Base-by-base conservation (phyloP, 108 stramenopile species). In the Stephanodiscus triporus region DNA sequence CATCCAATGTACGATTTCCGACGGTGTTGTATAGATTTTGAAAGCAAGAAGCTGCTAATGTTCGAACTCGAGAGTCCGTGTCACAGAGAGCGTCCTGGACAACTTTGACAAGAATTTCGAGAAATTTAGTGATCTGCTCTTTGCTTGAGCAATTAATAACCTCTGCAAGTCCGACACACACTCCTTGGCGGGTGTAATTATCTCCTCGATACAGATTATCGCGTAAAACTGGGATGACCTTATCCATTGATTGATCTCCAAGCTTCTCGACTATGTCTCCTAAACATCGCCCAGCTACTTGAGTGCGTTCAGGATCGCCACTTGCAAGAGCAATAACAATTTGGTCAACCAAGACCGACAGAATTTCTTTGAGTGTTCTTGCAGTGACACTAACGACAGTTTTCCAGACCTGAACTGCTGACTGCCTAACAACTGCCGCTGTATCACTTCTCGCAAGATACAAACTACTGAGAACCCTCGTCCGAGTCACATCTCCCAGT, bases 401-500 rank as follows among this genome's bases (percentile, higher is more conserved):
- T 88, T 99, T 99, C 98, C 98, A 99, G 27, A 97, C 98, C 77
- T 96, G 92, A 26, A 99, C 76, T 30, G 99, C 97, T 29, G 76
- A 78, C 68, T 98, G 97, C 7, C 99, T 92, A 49, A 99, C 99
- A 34, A 94, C 86, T 6, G 89, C 73, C 40, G 87, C 81, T 22
- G 87, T 90, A 72, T 99, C 99, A 62, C 90, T 94, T 64, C 98
- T 75, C 24, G 95, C 84, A 23, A 99, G 86, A 73, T 99, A 99
- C 19, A 99, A 70, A 30, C 92, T 88, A 54, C 96, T 92, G 59
- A 97, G 90, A 17, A 97, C 89, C 29, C 89, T 81, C 70, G 90
- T 89, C 26, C 96, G 81, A 24, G 89, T 90, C 54, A 88, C 86
- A 65, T 72, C 83, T 32, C 94, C 97, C 48, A 97, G 87, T 27